Evolutionary conservation across 140 eudicot genomes (phyloP), one percentile per base, ranked within the genome.

Genomic region (Oenanthe javanica): DNA sequence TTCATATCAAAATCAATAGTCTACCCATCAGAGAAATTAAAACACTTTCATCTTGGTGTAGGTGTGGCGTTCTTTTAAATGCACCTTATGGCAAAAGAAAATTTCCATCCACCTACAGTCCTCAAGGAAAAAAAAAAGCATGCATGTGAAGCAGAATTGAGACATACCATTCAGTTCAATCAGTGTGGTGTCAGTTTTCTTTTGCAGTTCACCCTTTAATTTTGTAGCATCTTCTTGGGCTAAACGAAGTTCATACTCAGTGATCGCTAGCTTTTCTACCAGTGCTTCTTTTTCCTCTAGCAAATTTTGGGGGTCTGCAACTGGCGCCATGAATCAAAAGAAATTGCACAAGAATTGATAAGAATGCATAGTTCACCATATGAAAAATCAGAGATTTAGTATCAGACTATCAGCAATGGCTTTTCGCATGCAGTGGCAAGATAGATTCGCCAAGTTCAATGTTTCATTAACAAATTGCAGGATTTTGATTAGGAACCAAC

Each of bases 301-400:
- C 84, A 95, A 86, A 85, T 87, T 91, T 85, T 95, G 99, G 87
- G 98, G 97, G 84, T 95, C 97, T 12, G 93, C 97, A 82, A 92
- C 97, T 93, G 87, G 81, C 85, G 75, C 83, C 42, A 86, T 79
- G 74, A 88, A 84, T 72, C 10, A 79, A 80, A 74, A 83, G 48
- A 80, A 27, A 80, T 52, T 49, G 6, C 19, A 54, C 72, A 73
- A 57, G 78, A 74, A 80, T 38, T 23, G 71, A 81, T 74, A 70
- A 57, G 55, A 73, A 73, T 6, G 50, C 46, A 63, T 46, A 25
- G 21, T 18, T 27, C 18, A 38, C 16, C 14, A 14, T 59, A 46
- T 19, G 21, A 13, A n/a, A 36, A 15, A 15, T 51, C 11, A 18
- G 14, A 63, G 21, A 55, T 55, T 21, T 12, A 21, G 19, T 13